phyloP scores from a whole-genome alignment of 306 rosid genomes.

The Dalbergia cochinchinensis region DNA sequence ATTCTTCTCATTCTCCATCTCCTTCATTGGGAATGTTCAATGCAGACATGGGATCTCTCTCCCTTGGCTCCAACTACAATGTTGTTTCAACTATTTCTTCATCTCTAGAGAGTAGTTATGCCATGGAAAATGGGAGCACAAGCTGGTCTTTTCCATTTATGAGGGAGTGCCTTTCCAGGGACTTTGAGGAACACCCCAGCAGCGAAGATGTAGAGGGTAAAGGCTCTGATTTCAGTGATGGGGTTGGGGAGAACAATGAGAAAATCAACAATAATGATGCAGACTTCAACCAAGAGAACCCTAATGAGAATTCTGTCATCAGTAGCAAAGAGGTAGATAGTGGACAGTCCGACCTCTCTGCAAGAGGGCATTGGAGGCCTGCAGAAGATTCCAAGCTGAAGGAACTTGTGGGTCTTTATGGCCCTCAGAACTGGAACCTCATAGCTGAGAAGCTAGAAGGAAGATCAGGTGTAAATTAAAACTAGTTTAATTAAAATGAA shows the following conservation, averaged over 20 bases:
- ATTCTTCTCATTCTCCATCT: slow-evolving; percentile 17
- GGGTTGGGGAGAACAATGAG: slow-evolving; percentile 47
- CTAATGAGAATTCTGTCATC: slow-evolving; percentile 45
- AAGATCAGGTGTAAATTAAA: slow-evolving; percentile 79
- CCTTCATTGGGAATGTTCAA: slow-evolving; percentile 65
- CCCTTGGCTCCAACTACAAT: slow-evolving; percentile 61
- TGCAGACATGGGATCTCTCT: slow-evolving; percentile 69
- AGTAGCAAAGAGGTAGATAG: slow-evolving; percentile 58
- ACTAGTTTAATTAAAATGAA: not conserved
- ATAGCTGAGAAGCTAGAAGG: slow-evolving; percentile 94
- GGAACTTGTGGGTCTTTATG: slow-evolving; percentile 88
- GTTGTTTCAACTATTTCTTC: slow-evolving; percentile 56
- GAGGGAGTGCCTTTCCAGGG: slow-evolving; percentile 54
- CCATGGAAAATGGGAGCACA: slow-evolving; percentile 48
- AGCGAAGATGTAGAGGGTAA: slow-evolving; percentile 47
- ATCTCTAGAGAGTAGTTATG: slow-evolving; percentile 45
- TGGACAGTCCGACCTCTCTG: slow-evolving; percentile 80
- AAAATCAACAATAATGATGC: slow-evolving; percentile 20
- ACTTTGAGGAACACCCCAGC: slow-evolving; percentile 52
- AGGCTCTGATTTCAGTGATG: slow-evolving; percentile 62
- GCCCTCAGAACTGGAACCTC: slow-evolving; percentile 98
- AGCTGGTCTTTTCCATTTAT: slow-evolving; percentile 60
- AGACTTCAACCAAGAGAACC: slow-evolving; percentile 43
- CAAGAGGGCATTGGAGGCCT: slow-evolving; percentile 99
- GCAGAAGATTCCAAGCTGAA: slow-evolving; percentile 93